Conservation (phyloP, 495 filamentous ascomycete genomes). For the Aspergillus hancockii region DNA sequence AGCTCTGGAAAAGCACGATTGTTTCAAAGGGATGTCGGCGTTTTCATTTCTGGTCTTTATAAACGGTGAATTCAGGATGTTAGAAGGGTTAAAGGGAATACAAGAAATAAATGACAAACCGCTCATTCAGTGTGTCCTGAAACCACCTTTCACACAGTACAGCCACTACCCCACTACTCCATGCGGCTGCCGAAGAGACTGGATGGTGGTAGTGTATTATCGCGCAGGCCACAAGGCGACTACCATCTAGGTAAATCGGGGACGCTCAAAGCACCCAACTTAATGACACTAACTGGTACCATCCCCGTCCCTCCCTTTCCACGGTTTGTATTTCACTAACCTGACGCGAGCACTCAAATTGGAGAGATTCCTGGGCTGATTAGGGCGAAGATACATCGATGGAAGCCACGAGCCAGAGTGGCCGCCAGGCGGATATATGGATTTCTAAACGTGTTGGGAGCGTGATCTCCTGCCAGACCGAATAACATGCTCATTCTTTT, state of each 20-base stretch:
- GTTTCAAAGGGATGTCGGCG: not conserved
- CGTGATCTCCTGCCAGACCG: constrained; percentile 45
- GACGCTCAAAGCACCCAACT: constrained; percentile 49
- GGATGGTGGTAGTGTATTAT: not conserved
- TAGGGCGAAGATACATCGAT: constrained; percentile 53
- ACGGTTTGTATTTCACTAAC: constrained; percentile 45
- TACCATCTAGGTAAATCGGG: constrained; percentile 23
- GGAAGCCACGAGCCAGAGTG: constrained; percentile 47
- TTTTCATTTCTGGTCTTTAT: no score
- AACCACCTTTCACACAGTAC: no score
- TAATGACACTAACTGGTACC: constrained; percentile 53
- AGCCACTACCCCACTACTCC: no score
- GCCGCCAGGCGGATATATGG: constrained; percentile 44
- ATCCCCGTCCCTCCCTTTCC: constrained; percentile 44
- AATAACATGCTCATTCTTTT: constrained; percentile 19
- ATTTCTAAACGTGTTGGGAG: constrained; percentile 30
- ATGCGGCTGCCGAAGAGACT: no score
- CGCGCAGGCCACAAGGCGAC: not conserved
- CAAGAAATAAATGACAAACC: no score
- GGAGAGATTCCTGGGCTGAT: constrained; percentile 45
- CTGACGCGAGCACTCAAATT: constrained; percentile 29
- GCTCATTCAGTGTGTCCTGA: no score
- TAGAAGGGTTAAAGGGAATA: no score
- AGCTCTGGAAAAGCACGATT: not conserved
- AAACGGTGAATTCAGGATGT: no score